Evolutionary conservation across 495 filamentous ascomycete genomes (phyloP).

Genomic region (Letharia lupina): DNA sequence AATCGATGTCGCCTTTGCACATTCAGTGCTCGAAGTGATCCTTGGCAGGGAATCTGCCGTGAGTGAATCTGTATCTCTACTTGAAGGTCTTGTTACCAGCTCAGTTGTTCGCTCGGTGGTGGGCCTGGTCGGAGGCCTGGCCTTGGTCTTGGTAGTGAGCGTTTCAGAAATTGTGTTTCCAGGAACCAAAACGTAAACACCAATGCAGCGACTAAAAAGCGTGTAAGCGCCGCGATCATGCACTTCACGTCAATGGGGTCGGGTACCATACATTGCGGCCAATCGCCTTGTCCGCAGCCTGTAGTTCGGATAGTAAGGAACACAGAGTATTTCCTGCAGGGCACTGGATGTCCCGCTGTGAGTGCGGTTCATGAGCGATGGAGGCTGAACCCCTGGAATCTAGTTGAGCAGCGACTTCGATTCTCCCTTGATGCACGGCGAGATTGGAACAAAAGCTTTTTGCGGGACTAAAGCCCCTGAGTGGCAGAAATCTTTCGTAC

Average conservation of each 20-base stretch:
- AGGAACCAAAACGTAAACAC: neutral
- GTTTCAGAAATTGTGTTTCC: neutral
- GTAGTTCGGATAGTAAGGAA: neutral
- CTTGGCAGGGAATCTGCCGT: neutral
- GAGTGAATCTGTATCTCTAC: neutral
- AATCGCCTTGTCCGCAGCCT: neutral
- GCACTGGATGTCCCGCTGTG: neutral
- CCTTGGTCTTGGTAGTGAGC: neutral
- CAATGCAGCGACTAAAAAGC: neutral
- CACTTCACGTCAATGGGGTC: neutral
- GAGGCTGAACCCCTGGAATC: neutral
- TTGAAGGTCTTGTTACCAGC: neutral
- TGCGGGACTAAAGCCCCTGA: neutral
- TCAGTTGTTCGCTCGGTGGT: neutral
- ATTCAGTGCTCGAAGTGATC: neutral
- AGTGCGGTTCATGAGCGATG: neutral
- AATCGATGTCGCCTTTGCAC: neutral
- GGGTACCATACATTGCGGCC: neutral
- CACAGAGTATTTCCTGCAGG: neutral
- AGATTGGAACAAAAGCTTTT: constrained; percentile 1
- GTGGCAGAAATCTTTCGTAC: neutral
- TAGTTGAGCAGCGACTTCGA: neutral
- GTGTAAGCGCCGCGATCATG: neutral
- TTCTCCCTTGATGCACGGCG: neutral
- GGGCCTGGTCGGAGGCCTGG: neutral